Percentiles rank a stretch among this genome's conserved stretches.
Conservation (phyloP, 2,329 filamentous ascomycete genomes). For the Exophiala mesophila region DNA sequence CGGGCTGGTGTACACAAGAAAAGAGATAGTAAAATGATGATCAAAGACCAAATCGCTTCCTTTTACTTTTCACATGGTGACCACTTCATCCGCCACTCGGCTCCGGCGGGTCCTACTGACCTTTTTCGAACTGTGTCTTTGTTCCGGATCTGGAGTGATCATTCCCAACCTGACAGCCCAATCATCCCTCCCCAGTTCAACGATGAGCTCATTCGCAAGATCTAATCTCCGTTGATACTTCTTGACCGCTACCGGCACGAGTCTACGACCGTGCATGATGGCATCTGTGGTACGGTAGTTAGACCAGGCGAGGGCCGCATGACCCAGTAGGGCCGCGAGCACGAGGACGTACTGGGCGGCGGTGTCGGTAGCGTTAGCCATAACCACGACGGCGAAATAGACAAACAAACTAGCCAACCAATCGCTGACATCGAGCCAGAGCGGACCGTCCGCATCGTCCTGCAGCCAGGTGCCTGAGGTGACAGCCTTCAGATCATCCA, state of each 20-base stretch:
- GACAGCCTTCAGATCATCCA: constrained; percentile 56
- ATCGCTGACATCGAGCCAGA: constrained; percentile 28
- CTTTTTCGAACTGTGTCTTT: neutral
- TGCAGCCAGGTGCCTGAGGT: constrained; percentile 55
- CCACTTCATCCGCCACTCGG: constrained; percentile 6
- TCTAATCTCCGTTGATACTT: constrained; percentile 33
- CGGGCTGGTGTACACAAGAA: no score
- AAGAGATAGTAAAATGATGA: neutral
- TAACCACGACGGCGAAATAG: constrained; percentile 53
- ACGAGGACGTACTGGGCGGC: constrained; percentile 50
- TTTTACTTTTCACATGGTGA: constrained; percentile 14
- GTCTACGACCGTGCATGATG: constrained; percentile 47
- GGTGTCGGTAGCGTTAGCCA: constrained; percentile 50
- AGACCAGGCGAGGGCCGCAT: constrained; percentile 50
- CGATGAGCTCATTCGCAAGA: constrained; percentile 36
- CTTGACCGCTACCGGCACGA: constrained; percentile 29
- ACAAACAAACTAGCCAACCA: constrained; percentile 51
- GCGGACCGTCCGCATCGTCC: constrained; percentile 49
- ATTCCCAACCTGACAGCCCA: constrained; percentile 38
- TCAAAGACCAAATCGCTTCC: neutral
- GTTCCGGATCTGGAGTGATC: constrained; percentile 24
- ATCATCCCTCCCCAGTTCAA: constrained; percentile 33
- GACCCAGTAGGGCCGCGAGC: constrained; percentile 48
- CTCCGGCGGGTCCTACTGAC: neutral
- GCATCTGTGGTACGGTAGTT: constrained; percentile 48